phyloP scores from a whole-genome alignment of 495 filamentous ascomycete species.

The Xylaria cubensis region DNA sequence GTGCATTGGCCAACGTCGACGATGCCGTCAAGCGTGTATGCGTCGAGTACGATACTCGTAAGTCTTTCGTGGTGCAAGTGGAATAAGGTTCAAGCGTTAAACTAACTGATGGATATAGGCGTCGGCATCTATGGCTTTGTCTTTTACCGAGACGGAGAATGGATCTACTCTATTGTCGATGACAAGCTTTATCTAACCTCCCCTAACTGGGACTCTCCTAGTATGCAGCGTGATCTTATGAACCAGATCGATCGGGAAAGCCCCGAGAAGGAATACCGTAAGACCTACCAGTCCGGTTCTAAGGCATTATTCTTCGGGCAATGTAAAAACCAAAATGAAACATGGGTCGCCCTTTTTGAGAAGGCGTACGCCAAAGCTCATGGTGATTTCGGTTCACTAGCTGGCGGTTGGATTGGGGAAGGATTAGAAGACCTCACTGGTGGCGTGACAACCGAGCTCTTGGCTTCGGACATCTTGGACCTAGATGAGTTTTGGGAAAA shows the following conservation, averaged over 20 bases:
- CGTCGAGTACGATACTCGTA: constrained; percentile 71
- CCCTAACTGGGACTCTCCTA: constrained; percentile 75
- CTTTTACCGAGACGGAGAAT: constrained; percentile 92
- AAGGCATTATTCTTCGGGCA: constrained; percentile 88
- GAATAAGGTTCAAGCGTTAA: background rate
- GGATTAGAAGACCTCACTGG: constrained; percentile 93
- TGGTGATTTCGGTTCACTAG: constrained; percentile 78
- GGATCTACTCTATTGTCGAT: constrained; percentile 92
- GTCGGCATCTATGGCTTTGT: constrained; percentile 97
- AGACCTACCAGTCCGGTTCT: constrained; percentile 78
- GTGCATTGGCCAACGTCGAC: constrained; percentile 79
- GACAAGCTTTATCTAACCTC: constrained; percentile 80
- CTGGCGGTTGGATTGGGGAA: constrained; percentile 88
- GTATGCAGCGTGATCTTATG: constrained; percentile 58
- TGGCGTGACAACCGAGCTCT: constrained; percentile 85
- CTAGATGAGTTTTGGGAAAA: constrained; percentile 87
- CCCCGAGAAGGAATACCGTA: constrained; percentile 78
- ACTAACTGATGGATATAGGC: constrained; percentile 38
- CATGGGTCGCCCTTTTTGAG: constrained; percentile 91
- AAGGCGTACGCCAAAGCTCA: constrained; percentile 98
- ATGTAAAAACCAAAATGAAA: constrained; percentile 86
- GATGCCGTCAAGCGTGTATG: constrained; percentile 81
- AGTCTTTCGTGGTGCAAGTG: constrained; percentile 15
- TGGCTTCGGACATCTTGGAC: constrained; percentile 87
- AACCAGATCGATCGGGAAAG: constrained; percentile 67